phyloP scores from a whole-genome alignment of 257 asterid genomes.

The Jaltomata sinuosa region DNA sequence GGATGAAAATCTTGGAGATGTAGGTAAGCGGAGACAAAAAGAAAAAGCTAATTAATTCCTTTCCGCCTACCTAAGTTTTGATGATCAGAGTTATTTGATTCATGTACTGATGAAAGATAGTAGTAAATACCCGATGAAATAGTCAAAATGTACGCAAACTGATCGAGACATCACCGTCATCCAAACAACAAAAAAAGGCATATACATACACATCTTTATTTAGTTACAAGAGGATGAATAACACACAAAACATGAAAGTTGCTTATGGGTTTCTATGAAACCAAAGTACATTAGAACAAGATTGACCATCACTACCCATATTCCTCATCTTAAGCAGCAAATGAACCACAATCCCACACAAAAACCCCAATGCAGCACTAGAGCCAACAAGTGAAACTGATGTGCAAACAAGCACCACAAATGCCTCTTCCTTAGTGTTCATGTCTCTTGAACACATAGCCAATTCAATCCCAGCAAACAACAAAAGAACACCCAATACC shows the following conservation, averaged over 20 bases:
- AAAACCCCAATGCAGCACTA: slow-evolving; percentile 67
- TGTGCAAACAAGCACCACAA: slow-evolving; percentile 60
- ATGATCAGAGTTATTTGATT: too few relatives aligned
- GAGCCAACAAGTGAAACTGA: slow-evolving; percentile 67
- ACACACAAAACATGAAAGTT: neutral
- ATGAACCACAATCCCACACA: slow-evolving; percentile 58
- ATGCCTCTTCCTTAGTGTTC: slow-evolving; percentile 64
- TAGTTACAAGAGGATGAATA: neutral
- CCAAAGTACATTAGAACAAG: slow-evolving; percentile 20
- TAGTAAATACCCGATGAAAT: too few relatives aligned
- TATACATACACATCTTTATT: neutral
- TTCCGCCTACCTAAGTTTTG: too few relatives aligned
- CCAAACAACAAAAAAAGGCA: neutral
- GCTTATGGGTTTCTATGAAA: slow-evolving; percentile 9
- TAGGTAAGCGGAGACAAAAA: too few relatives aligned
- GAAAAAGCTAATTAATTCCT: too few relatives aligned
- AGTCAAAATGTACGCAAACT: too few relatives aligned
- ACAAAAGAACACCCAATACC: slow-evolving; percentile 48
- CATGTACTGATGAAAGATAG: too few relatives aligned
- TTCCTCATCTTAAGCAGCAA: slow-evolving; percentile 42
- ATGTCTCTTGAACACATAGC: slow-evolving; percentile 62
- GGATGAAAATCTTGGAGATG: too few relatives aligned
- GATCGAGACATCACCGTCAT: neutral
- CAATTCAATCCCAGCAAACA: slow-evolving; percentile 72
- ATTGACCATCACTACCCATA: slow-evolving; percentile 17